Base-by-base conservation (phyloP, 768 basidiomycete species). In the Tremella yokohamensis region DNA sequence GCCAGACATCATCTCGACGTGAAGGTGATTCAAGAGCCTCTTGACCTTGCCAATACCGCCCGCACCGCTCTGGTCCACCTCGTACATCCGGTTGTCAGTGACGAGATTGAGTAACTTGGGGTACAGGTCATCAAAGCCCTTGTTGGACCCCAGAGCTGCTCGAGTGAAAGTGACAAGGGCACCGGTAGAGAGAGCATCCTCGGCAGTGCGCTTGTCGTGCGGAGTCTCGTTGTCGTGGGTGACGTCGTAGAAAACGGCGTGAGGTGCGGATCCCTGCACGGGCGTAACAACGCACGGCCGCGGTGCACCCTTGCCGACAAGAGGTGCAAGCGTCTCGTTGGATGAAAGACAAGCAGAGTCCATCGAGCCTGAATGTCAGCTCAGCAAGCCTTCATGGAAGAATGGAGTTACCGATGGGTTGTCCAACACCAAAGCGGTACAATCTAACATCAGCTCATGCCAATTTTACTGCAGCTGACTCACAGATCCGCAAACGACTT, bases 211-310 rank as follows among this genome's bases (percentile, higher is more conserved):
- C 76, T 94, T 98, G 78, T 90, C 84, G 13, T 86, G 77, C 1
- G 87, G 88, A 1, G 92, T 87, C 75, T 98, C 91, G 72, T 99
- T 99, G 78, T 99, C 96, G 77, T 99, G 96, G 0, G 96, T 98
- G 57, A 90, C 81, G 75, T 99, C 96, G 77, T 90, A 98, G 70
- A 97, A 81, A 34, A 98, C 82, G 0, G 96, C 90, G 72, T 99
- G 96, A 0, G 96, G 96, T 38, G 81, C 77, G 0, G 89, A 90
- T 6, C 96, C 96, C 56, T 87, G 83, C 52, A 93, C 82, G 7
- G 88, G 87, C 8, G 82, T 87, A 51, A 98, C 84, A 38, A 84
- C 70, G 57, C 88, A 89, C 3, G 82, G 81, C 7, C 88, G 83
- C 55, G 83, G 78, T 3, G 87, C 86, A 1, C 92, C 93, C 70